Conservation (phyloP, 1,139 yeast species). For the Geotrichum bryndzae region DNA sequence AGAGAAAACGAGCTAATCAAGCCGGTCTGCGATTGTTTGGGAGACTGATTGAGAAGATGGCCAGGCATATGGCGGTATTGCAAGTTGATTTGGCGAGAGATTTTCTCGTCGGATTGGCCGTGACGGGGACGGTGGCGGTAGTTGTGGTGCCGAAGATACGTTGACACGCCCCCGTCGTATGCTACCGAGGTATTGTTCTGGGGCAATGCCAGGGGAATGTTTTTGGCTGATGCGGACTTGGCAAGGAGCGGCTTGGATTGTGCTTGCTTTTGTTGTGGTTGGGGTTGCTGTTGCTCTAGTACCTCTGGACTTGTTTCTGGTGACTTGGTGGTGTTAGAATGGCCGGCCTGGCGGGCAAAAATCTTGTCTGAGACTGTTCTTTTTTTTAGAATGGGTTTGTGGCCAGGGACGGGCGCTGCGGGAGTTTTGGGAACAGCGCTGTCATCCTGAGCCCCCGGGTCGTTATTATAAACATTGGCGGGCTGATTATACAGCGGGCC, state of each 20-base stretch:
- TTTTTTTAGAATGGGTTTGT: constrained; percentile 77
- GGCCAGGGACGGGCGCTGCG: constrained; percentile 28
- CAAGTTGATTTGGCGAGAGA: constrained; percentile 32
- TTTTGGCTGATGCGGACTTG: constrained; percentile 18
- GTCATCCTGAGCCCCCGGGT: constrained; percentile 15
- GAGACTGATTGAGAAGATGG: constrained; percentile 7
- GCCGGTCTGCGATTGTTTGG: neutral
- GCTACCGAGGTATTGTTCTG: neutral
- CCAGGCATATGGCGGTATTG: constrained; percentile 28
- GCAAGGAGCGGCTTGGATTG: constrained; percentile 5
- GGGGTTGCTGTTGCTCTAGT: neutral
- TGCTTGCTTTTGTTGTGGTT: neutral
- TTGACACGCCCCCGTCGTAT: constrained; percentile 21
- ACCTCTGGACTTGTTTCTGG: neutral
- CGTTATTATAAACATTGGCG: constrained; percentile 32
- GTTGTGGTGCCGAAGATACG: constrained; percentile 37
- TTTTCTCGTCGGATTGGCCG: constrained; percentile 30
- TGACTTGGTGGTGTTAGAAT: constrained; percentile 1
- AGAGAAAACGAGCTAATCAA: constrained; percentile 10
- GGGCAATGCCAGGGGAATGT: neutral
- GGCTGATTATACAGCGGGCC: constrained; percentile 63
- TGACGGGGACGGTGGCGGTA: constrained; percentile 34
- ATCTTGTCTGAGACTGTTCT: constrained; percentile 73
- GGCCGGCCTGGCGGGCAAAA: constrained; percentile 40
- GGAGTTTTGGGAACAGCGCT: constrained; percentile 4